Evolutionary conservation across 2,329 filamentous ascomycete genomes (phyloP).

Genomic region (Tolypocladium paradoxum): DNA sequence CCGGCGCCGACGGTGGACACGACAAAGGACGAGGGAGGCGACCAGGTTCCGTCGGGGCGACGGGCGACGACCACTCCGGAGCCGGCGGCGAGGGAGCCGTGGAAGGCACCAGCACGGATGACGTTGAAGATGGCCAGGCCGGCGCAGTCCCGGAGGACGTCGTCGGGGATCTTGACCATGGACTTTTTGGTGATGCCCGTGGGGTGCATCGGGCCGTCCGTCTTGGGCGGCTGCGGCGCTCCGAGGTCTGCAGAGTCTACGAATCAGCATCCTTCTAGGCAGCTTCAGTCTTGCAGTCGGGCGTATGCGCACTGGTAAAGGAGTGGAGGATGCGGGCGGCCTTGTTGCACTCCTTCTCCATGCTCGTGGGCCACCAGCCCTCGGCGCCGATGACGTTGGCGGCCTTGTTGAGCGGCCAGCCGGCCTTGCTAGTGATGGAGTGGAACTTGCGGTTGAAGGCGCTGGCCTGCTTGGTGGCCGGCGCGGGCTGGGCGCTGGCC

Average conservation of each 20-base stretch:
- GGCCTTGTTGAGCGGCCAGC: conserved; percentile 54
- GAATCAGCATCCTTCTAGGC: background rate
- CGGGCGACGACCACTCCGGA: conserved; percentile 50
- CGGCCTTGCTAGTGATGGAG: conserved; percentile 54
- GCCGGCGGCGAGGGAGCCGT: conserved; percentile 46
- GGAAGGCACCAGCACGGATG: conserved; percentile 46
- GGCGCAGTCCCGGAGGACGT: conserved; percentile 42
- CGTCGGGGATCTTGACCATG: conserved; percentile 25
- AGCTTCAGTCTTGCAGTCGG: too few species aligned
- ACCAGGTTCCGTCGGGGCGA: conserved; percentile 52
- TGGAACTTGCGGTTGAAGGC: conserved; percentile 48
- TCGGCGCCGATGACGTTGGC: conserved; percentile 61
- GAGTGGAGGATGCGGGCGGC: conserved; percentile 63
- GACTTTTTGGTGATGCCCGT: conserved; percentile 20
- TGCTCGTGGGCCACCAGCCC: conserved; percentile 63
- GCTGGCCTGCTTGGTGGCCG: conserved; percentile 15
- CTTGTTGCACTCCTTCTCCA: conserved; percentile 68
- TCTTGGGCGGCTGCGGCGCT: conserved; percentile 7
- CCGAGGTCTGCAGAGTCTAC: conserved; percentile 10
- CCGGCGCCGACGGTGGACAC: conserved; percentile 60
- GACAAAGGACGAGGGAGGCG: conserved; percentile 61
- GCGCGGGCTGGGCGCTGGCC: background rate
- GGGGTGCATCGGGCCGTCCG: conserved; percentile 18
- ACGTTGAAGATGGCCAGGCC: conserved; percentile 55
- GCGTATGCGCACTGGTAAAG: conserved; percentile 46